A percentile compares a stretch with the other conserved stretches of the same genome.
Evolutionary conservation across 2,329 filamentous ascomycete genomes (phyloP).

Genomic region (Claviceps sp.): DNA sequence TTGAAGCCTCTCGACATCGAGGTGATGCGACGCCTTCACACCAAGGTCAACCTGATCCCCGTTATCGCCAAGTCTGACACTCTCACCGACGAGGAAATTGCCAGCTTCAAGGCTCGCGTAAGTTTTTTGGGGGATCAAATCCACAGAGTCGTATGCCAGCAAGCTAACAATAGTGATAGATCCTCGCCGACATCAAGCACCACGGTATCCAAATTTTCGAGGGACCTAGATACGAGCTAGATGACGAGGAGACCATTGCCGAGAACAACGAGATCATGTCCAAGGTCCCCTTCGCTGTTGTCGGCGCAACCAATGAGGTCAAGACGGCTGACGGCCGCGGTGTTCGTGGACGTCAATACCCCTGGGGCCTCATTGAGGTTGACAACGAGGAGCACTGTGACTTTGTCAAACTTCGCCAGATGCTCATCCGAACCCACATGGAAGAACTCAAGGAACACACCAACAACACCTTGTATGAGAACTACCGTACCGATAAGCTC

Average conservation of each 20-base stretch:
- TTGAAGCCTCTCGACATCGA: conserved; percentile 97
- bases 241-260: conserved; percentile 98
- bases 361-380: conserved; percentile 97
- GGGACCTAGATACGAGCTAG: conserved; percentile 93
- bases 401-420: conserved; percentile 98
- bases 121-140: conserved; percentile 23
- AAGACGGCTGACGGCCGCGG: conserved; percentile 83
- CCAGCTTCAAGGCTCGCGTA: conserved; percentile 91
- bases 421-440: conserved; percentile 99
- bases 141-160: not conserved
- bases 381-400: conserved; percentile 99
- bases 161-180: conserved; percentile 39
- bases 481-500: conserved; percentile 99
- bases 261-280: conserved; percentile 99
- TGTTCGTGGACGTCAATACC: conserved; percentile 90
- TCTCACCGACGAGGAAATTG: conserved; percentile 90
- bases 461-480: conserved; percentile 97
- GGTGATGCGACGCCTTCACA: conserved; percentile 98
- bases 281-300: conserved; percentile 96
- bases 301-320: conserved; percentile 93
- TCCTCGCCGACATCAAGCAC: conserved; percentile 90
- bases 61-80: conserved; percentile 99
- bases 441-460: conserved; percentile 99
- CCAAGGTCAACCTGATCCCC: conserved; percentile 99
- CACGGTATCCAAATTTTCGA: conserved; percentile 99